Evolutionary conservation across 768 basidiomycete genomes (phyloP).

Genomic region (Psilocybe subaeruginosa): DNA sequence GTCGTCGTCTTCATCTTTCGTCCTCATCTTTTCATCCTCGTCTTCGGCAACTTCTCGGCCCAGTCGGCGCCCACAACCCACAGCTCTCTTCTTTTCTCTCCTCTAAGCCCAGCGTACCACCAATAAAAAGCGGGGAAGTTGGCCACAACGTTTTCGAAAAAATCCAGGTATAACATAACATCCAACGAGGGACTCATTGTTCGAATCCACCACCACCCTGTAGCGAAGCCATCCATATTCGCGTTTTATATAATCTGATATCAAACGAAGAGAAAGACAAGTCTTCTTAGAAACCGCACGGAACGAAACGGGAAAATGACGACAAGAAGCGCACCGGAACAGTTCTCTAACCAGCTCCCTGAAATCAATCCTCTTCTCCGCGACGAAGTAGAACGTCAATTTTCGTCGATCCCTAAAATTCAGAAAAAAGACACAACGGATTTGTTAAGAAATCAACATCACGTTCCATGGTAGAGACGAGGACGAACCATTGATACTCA

Average conservation of each 20-base stretch:
- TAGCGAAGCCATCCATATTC: slow-evolving; percentile 94
- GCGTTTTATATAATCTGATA: slow-evolving; percentile 85
- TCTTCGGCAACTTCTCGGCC: too few species aligned
- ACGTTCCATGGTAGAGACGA: not conserved
- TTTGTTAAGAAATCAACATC: not conserved
- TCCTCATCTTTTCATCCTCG: too few species aligned
- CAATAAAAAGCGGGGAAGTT: too few species aligned
- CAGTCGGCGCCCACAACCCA: too few species aligned
- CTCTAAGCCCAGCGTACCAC: too few species aligned
- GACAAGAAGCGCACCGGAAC: slow-evolving; percentile 63
- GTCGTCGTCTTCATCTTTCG: not conserved
- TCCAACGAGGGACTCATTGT: slow-evolving; percentile 24
- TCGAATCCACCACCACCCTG: slow-evolving; percentile 51
- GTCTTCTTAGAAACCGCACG: not conserved
- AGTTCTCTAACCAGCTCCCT: slow-evolving; percentile 94
- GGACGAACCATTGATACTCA: slow-evolving; percentile 90
- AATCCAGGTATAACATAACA: not conserved
- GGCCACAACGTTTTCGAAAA: not conserved
- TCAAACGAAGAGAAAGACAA: not conserved
- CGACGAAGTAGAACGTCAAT: slow-evolving; percentile 96
- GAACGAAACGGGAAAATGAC: not conserved
- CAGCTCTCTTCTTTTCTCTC: too few species aligned
- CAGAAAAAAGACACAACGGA: not conserved
- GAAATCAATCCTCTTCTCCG: slow-evolving; percentile 95
- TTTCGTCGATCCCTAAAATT: slow-evolving; percentile 89